These are phyloP conservation scores for Pestalotiopsis sp. DNA, from an alignment of 2,329 filamentous ascomycete genomes.

Conservation along the genomic window DNA sequence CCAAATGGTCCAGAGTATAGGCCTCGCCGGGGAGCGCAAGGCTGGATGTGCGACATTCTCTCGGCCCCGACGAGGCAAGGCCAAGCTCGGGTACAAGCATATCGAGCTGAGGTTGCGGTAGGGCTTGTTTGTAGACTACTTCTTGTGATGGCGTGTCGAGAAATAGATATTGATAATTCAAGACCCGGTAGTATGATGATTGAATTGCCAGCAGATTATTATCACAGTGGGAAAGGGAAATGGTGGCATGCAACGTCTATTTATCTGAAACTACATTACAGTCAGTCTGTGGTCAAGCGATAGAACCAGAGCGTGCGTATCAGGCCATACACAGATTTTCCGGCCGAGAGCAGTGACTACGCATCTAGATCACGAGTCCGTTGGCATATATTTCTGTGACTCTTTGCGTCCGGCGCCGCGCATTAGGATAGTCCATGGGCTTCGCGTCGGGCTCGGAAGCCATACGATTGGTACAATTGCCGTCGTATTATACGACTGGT, in stretches of 20 bases:
- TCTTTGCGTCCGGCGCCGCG: not conserved
- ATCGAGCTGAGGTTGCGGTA: not conserved
- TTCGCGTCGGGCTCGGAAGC: not conserved
- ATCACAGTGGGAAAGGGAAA: not conserved
- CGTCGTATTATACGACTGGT: not conserved
- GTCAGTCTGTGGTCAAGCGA: not conserved
- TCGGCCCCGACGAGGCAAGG: not conserved
- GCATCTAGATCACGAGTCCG: not conserved
- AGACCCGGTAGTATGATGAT: not conserved
- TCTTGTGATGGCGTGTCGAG: not conserved
- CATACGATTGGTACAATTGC: not conserved
- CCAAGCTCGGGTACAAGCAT: not conserved
- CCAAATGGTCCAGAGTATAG: not conserved
- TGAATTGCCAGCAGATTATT: not conserved
- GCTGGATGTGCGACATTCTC: not conserved
- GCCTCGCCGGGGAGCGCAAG: not conserved
- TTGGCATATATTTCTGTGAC: not conserved
- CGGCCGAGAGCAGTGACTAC: not conserved
- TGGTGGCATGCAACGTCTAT: not conserved
- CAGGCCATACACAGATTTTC: not conserved
- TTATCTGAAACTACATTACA: not conserved
- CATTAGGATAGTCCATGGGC: not conserved
- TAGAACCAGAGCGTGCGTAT: not conserved
- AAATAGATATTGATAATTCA: not conserved
- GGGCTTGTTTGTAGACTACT: not conserved